phyloP scores from a whole-genome alignment of 1,139 yeast genomes.

The Lipomyces yarrowii region DNA sequence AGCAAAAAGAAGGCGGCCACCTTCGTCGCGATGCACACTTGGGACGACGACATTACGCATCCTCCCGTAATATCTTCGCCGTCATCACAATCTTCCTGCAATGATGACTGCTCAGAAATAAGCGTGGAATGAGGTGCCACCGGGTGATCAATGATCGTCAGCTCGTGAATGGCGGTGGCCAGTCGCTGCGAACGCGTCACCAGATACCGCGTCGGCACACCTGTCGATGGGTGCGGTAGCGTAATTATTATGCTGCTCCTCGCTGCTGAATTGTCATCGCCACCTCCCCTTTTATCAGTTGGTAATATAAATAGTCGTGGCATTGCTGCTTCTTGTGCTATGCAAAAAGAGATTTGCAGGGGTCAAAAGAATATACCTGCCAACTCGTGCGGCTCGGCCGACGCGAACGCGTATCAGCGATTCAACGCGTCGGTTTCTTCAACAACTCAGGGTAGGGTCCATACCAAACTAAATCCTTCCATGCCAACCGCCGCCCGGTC shows the following conservation, averaged over 20 bases:
- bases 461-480: too few relatives aligned
- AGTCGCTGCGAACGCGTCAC: constrained; percentile 1
- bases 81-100: not conserved
- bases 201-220: constrained; percentile 34
- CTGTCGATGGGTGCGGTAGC: constrained; percentile 39
- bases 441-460: too few relatives aligned
- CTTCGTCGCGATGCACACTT: constrained; percentile 40
- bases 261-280: not conserved
- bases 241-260: constrained; percentile 6
- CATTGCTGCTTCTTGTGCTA: not conserved
- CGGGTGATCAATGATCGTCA: constrained; percentile 12
- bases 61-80: not conserved
- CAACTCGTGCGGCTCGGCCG: not conserved
- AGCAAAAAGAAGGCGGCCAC: constrained; percentile 40
- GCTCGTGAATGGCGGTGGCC: constrained; percentile 8
- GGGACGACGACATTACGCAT: constrained; percentile 35
- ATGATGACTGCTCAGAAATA: not conserved
- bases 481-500: too few relatives aligned
- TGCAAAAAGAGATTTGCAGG: not conserved
- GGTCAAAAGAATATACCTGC: not conserved
- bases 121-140: constrained; percentile 7
- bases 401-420: not conserved
- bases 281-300: not conserved
- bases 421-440: not conserved
- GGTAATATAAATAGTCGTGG: not conserved